Evolutionary conservation across 768 basidiomycete species (phyloP), one percentile per base, ranked within the genome.

Genomic region (Agaricus sinodeliciosus): DNA sequence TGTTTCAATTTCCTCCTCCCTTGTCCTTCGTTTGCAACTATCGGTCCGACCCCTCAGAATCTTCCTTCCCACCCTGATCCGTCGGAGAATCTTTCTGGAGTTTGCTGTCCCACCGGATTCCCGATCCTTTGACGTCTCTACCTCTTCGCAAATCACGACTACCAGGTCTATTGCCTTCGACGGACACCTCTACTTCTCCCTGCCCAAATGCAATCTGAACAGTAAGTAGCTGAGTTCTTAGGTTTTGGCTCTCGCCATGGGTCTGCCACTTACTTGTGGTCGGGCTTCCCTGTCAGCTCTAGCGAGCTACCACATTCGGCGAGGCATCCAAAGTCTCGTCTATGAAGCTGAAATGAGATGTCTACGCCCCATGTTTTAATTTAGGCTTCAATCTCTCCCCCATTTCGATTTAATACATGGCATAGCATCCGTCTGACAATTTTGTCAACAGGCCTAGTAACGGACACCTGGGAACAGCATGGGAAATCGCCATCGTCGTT

Each of bases 401-500:
- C 9, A 27, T 35, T 18, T 16, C n/a, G n/a, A 28, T 9, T 19
- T 35, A 6, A 19, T 18, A 3, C 12, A 13, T 13, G 0, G 16
- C 34, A 15, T 37, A 35, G 35, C 27, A 3, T 0, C 11, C 15
- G 25, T 26, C 45, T 51, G 18, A 50, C 45, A 3, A 52, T 51
- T n/a, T 27, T 22, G 34, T n/a, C 34, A 12, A 16, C 44, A 73
- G 72, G 48, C 62, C 68, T 13, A 56, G 59, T 11, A 57, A 57
- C 27, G 66, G 65, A 1, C 70, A 71, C 55, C 59, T 72, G 18
- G 65, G 68, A 4, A 42, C 60, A n/a, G 60, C 65, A 41, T 72
- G 71, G 71, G 71, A 74, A 55, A 64, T 68, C 15, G 71, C 67
- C 9, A 59, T 74, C 25, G 59, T 69, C 31, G 63, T 63, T 9